Conservation (phyloP, 192 early-diverging fungal genomes). For the Coemansia sp. region DNA sequence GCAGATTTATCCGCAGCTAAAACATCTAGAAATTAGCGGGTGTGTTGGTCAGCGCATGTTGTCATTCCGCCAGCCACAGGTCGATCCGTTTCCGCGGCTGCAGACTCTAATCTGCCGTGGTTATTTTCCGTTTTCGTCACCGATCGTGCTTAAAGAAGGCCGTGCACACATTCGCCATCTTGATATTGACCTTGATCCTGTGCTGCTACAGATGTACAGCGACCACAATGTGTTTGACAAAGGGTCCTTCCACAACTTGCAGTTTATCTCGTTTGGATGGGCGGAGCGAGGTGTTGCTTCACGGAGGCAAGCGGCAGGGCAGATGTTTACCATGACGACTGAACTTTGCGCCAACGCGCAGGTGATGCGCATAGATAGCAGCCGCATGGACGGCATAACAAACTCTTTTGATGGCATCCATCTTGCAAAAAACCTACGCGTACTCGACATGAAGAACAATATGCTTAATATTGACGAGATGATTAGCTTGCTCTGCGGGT, state of each 20-base stretch:
- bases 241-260: conserved; percentile 2
- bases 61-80: neutral
- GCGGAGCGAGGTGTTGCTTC: neutral
- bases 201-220: neutral
- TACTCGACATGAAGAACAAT: conserved; percentile 10
- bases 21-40: conserved; percentile 4
- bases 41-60: neutral
- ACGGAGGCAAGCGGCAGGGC: neutral
- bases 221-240: neutral
- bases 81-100: conserved; percentile 22
- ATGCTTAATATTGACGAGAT: neutral
- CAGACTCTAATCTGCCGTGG: conserved; percentile 21
- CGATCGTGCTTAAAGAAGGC: conserved; percentile 8
- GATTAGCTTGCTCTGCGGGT: conserved; percentile 3
- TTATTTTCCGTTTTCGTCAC: conserved; percentile 12
- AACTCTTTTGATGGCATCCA: neutral
- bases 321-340: neutral
- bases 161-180: conserved; percentile 12
- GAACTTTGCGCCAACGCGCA: conserved; percentile 4
- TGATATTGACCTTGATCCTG: conserved; percentile 18
- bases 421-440: neutral
- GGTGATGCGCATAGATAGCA: neutral
- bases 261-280: conserved; percentile 11
- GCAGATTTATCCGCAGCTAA: conserved; percentile 24
- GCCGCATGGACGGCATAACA: neutral